Evolutionary conservation across 306 rosid species (phyloP), one percentile per base, ranked within the genome.

Genomic region (Acmispon strigosus): DNA sequence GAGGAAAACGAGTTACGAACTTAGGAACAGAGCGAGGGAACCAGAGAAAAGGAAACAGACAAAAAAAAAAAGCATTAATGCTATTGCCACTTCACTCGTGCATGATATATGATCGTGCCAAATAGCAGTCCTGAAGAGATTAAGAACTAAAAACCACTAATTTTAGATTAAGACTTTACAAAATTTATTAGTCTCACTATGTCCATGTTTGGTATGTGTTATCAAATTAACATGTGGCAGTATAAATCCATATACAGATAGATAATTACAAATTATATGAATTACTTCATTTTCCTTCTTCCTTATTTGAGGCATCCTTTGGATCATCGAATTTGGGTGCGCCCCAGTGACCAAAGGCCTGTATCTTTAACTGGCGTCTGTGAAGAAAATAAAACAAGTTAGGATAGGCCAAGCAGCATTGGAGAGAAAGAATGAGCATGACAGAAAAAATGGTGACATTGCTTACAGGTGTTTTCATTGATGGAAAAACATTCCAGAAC

Each of bases 401-500:
- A 11, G 44, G 29, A 10, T 18, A 60, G 17, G 19, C 53, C 16
- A n/a, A 45, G 14, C 14, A 42, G 42, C 8, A 60, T 7, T 19
- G 3, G 42, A 13, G 11, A 17, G 8, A n/a, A n/a, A 10, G 9
- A 50, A 17, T 9, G 20, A 14, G 13, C 13, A 54, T n/a, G 14
- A 73, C 19, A 74, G 58, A 71, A 12, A 14, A 73, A 47, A 20
- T 48, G 29, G 34, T 71, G 10, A 20, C 71, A 66, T 24, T 61
- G 73, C 92, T 87, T 86, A 89, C 99, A 61, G 86, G 88, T 47
- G 97, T 45, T 88, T 91, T 94, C 80, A 87, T 50, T 5, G 99
- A 94, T 41, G 99, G 99, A 70, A 94, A 94, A 59, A 94, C 75
- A 61, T 89, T 94, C 99, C 97, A 91, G 73, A 94, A 94, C 69